These are phyloP conservation scores for Boletus fagicola DNA, from an alignment of 768 basidiomycete species.

Conservation along the genomic window DNA sequence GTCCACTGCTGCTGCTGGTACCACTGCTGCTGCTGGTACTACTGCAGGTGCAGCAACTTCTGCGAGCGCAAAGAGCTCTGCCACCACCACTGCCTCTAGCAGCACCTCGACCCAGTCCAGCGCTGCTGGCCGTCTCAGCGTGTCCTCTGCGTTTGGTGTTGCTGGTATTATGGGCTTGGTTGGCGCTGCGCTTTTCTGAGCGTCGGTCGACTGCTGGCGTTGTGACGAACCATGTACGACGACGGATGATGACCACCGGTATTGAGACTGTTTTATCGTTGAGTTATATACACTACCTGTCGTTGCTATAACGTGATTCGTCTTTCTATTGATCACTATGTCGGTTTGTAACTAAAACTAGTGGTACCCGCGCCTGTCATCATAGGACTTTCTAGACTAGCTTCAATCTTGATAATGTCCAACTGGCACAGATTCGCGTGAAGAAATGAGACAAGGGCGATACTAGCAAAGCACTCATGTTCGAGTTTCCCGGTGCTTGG, in stretches of 20 bases:
- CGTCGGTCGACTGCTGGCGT: background rate
- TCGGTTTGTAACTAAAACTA: conserved; percentile 23
- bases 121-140: conserved; percentile 32
- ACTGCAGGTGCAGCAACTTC: background rate
- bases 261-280: conserved; percentile 14
- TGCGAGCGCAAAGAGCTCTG: background rate
- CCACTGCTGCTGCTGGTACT: background rate
- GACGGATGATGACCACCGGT: conserved; percentile 17
- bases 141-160: conserved; percentile 40
- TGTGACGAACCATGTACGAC: conserved; percentile 10
- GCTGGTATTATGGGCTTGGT: conserved; percentile 51
- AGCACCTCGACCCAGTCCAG: conserved; percentile 28
- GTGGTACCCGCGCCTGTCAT: background rate
- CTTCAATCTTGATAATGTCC: background rate
- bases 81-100: conserved; percentile 23
- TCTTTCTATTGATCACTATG: conserved; percentile 2
- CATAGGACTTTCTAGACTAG: too few species aligned
- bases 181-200: conserved; percentile 49
- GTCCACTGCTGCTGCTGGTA: background rate
- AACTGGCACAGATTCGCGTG: too few species aligned
- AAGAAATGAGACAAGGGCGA: too few species aligned
- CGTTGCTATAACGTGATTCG: conserved; percentile 14
- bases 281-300: conserved; percentile 18
- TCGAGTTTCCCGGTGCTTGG: too few species aligned
- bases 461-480: too few species aligned